phyloP scores from a whole-genome alignment of 2,329 filamentous ascomycete genomes.

The Rhytidhysteron rufulum region DNA sequence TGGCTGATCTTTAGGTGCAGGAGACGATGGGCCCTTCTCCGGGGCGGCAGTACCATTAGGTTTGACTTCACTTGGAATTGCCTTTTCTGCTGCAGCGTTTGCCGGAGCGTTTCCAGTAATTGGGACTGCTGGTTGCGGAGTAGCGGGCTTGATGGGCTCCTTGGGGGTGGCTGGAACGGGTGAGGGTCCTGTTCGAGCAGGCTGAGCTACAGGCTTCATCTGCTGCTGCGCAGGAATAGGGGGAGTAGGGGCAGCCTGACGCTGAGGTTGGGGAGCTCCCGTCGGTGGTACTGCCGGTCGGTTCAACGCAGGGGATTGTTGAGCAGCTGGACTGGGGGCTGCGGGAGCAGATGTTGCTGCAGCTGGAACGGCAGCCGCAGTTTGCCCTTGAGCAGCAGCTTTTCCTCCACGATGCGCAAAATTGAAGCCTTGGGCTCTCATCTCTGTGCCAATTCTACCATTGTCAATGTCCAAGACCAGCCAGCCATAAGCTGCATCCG shows the following conservation, averaged over 20 bases:
- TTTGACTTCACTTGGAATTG: conserved; percentile 39
- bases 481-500: conserved; percentile 95
- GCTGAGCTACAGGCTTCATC: conserved; percentile 31
- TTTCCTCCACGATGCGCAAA: conserved; percentile 94
- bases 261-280: conserved; percentile 30
- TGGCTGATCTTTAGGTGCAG: conserved; percentile 49
- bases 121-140: conserved; percentile 42
- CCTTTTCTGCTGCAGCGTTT: conserved; percentile 36
- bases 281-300: conserved; percentile 27
- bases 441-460: conserved; percentile 94
- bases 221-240: conserved; percentile 38
- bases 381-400: conserved; percentile 38
- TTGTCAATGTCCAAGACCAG: conserved; percentile 92
- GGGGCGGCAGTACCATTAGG: conserved; percentile 48
- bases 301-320: conserved; percentile 33
- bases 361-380: conserved; percentile 36
- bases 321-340: conserved; percentile 35
- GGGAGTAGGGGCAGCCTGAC: conserved; percentile 28
- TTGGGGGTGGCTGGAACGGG: conserved; percentile 40
- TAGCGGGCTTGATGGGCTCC: conserved; percentile 47
- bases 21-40: conserved; percentile 33
- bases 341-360: conserved; percentile 34
- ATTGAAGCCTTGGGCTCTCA: conserved; percentile 98
- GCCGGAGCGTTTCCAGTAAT: conserved; percentile 24
- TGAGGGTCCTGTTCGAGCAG: conserved; percentile 37